Conservation (phyloP, 2,329 filamentous ascomycete species). For the Orbilia ellipsospora region DNA sequence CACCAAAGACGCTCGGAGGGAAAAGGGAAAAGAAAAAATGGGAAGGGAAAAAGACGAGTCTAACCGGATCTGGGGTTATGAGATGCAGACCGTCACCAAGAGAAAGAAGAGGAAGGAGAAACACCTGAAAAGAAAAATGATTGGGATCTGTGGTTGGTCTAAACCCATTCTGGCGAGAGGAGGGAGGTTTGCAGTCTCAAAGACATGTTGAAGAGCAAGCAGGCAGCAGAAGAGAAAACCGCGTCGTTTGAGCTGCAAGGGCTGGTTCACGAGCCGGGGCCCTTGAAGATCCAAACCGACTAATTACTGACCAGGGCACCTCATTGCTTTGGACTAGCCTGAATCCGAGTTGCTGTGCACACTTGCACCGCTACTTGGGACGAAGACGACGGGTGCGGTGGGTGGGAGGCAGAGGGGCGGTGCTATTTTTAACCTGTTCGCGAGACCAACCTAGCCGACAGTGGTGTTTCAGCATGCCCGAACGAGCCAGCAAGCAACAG, state of each 20-base stretch:
- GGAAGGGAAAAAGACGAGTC: slow-evolving; percentile 45
- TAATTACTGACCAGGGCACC: too few relatives aligned
- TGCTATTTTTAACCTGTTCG: slow-evolving; percentile 25
- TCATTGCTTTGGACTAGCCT: too few relatives aligned
- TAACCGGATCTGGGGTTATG: slow-evolving; percentile 40
- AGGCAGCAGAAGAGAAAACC: too few relatives aligned
- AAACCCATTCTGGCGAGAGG: slow-evolving; percentile 47
- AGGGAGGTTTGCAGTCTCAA: slow-evolving; percentile 22
- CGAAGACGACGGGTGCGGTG: too few relatives aligned
- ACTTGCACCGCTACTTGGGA: too few relatives aligned
- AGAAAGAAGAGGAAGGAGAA: slow-evolving; percentile 48
- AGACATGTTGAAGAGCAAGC: too few relatives aligned
- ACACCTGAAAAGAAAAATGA: slow-evolving; percentile 29
- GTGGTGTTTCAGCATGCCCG: slow-evolving; percentile 46
- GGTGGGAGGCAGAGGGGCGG: too few relatives aligned
- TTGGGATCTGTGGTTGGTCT: slow-evolving; percentile 30
- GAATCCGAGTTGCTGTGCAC: too few relatives aligned
- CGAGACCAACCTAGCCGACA: slow-evolving; percentile 45
- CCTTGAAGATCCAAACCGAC: slow-evolving; percentile 28
- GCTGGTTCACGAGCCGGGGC: slow-evolving; percentile 7
- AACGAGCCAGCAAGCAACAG: slow-evolving; percentile 40
- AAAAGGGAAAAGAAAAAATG: slow-evolving; percentile 48
- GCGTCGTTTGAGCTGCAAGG: slow-evolving; percentile 51
- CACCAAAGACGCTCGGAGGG: neutral
- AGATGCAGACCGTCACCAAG: slow-evolving; percentile 37